These are phyloP conservation scores for Salix viminalis DNA, from an alignment of 345 rosid genomes.

Conservation along the genomic window DNA sequence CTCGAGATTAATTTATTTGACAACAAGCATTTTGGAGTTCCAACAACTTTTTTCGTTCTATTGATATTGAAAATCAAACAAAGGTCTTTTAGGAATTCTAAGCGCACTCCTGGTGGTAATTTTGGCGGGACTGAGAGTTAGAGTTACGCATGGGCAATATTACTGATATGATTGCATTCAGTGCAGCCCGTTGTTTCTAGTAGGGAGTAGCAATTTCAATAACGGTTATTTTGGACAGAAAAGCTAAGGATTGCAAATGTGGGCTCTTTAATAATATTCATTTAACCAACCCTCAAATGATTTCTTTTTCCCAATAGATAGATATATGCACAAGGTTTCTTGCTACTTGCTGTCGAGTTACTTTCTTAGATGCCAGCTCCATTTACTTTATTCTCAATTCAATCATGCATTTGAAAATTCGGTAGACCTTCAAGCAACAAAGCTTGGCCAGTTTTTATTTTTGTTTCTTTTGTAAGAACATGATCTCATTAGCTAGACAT, in stretches of 20 bases:
- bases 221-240: not conserved
- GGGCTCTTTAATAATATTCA: too few relatives aligned
- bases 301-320: not conserved
- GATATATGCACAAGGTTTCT: not conserved
- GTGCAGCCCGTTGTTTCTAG: not conserved
- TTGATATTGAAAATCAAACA: not conserved
- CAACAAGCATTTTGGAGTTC: not conserved
- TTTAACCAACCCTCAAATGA: not conserved
- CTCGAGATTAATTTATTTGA: not conserved
- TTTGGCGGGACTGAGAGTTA: not conserved
- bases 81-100: not conserved
- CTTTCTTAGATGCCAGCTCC: not conserved
- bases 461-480: not conserved
- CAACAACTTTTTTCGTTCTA: not conserved
- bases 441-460: not conserved
- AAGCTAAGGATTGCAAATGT: not conserved
- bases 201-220: not conserved
- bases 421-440: not conserved
- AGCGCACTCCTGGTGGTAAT: not conserved
- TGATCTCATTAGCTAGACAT: not conserved
- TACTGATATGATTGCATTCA: not conserved
- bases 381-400: not conserved
- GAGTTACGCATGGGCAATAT: not conserved
- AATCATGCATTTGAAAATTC: not conserved
- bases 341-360: not conserved